These are phyloP conservation scores for Coelastrella sp. DNA, from an alignment of 139 green algal genomes.

Conservation along the genomic window DNA sequence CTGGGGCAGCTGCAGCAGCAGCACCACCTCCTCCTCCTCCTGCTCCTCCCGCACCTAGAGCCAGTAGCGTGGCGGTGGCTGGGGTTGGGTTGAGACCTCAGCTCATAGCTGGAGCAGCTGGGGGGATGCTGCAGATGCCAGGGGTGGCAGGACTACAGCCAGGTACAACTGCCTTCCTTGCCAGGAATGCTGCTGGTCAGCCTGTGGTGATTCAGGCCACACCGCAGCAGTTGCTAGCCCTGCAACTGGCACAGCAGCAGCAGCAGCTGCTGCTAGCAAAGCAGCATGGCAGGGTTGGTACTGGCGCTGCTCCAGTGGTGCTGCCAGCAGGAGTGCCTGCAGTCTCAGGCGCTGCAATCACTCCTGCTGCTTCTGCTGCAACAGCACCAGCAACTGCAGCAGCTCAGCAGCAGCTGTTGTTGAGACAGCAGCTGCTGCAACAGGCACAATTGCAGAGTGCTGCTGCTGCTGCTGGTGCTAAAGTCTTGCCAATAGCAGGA, in stretches of 20 bases:
- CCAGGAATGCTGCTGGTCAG: conserved; percentile 15
- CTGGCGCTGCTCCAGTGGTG: conserved; percentile 11
- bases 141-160: conserved; percentile 4
- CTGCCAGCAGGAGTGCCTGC: background rate
- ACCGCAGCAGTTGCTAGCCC: background rate
- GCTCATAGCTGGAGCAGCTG: background rate
- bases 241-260: conserved; percentile 3
- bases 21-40: background rate
- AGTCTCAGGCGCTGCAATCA: background rate
- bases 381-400: conserved; percentile 8
- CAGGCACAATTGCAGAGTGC: conserved; percentile 21
- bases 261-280: conserved; percentile 27
- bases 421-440: conserved; percentile 32
- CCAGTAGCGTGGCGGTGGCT: background rate
- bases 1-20: conserved; percentile 25
- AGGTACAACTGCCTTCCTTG: background rate
- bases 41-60: background rate
- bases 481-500: conserved; percentile 6
- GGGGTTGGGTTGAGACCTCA: background rate
- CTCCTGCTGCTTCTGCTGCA: conserved; percentile 11
- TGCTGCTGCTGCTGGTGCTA: background rate
- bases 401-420: conserved; percentile 11
- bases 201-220: background rate
- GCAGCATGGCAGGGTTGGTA: background rate
- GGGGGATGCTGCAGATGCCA: background rate